Evolutionary conservation across 768 basidiomycete genomes (phyloP).

Genomic region (Amanita muscaria): DNA sequence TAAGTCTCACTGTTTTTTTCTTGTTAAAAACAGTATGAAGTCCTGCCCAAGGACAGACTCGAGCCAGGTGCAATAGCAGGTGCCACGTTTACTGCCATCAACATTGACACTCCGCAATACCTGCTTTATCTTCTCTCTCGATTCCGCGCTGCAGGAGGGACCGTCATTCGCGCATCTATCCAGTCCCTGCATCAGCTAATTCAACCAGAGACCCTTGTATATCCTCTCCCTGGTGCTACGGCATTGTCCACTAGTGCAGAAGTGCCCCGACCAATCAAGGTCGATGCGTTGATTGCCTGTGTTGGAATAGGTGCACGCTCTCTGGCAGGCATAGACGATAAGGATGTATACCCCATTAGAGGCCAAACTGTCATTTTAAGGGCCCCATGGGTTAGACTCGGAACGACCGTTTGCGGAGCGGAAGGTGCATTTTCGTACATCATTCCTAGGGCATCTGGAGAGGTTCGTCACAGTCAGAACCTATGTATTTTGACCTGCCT

Average conservation of each 20-base stretch:
- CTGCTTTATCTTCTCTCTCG: slow-evolving; percentile 60
- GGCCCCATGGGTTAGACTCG: slow-evolving; percentile 59
- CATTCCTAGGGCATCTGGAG: slow-evolving; percentile 33
- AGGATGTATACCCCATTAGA: slow-evolving; percentile 61
- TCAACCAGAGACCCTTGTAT: slow-evolving; percentile 35
- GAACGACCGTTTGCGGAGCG: slow-evolving; percentile 34
- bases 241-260: not conserved
- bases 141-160: slow-evolving; percentile 59
- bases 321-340: slow-evolving; percentile 78
- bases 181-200: slow-evolving; percentile 65
- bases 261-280: not conserved
- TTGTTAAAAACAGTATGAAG: slow-evolving; percentile 35
- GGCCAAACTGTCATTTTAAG: slow-evolving; percentile 77
- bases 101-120: slow-evolving; percentile 65
- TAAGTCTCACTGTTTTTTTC: too few species aligned
- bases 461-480: slow-evolving; percentile 2
- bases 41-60: slow-evolving; percentile 23
- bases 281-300: slow-evolving; percentile 58
- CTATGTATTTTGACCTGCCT: not conserved
- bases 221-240: slow-evolving; percentile 15
- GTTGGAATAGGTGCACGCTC: slow-evolving; percentile 66
- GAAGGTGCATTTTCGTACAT: slow-evolving; percentile 48
- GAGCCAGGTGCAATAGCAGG: slow-evolving; percentile 33
- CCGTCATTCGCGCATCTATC: slow-evolving; percentile 45
- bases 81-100: slow-evolving; percentile 54